Percentiles rank a stretch among this genome's conserved stretches.
Conservation (phyloP, 805 yeast genomes). For the Sugiyamaella qingdaonensis region DNA sequence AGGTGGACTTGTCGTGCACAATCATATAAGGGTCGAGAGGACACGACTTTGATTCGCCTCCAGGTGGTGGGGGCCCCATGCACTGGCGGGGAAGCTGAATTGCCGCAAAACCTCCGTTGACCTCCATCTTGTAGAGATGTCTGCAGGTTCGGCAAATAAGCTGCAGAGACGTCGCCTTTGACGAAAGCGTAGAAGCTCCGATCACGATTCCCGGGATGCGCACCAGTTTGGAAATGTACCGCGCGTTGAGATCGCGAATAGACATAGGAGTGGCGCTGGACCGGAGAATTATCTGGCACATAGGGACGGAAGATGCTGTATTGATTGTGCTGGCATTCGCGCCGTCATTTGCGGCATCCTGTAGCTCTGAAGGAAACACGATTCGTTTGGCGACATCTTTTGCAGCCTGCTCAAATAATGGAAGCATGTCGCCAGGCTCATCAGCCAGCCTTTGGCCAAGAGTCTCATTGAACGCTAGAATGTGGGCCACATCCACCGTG, state of each 20-base stretch:
- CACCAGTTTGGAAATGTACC: conserved; percentile 83
- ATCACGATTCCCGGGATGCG: conserved; percentile 91
- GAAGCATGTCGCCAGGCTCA: conserved; percentile 84
- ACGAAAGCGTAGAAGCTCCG: conserved; percentile 80
- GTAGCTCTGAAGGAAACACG: conserved; percentile 23
- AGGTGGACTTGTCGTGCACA: conserved; percentile 89
- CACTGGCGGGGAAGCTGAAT: conserved; percentile 66
- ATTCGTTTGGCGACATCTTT: conserved; percentile 70
- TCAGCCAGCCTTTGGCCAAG: conserved; percentile 78
- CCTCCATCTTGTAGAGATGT: conserved; percentile 63
- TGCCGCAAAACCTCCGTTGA: conserved; percentile 67
- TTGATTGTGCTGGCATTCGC: conserved; percentile 36
- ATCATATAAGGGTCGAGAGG: conserved; percentile 91
- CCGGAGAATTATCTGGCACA: conserved; percentile 73
- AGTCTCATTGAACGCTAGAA: conserved; percentile 84
- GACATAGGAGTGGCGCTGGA: conserved; percentile 69
- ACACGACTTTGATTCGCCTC: conserved; percentile 52
- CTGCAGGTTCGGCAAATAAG: conserved; percentile 85
- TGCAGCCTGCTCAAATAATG: conserved; percentile 60
- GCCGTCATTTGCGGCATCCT: conserved; percentile 37
- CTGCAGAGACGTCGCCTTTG: conserved; percentile 80
- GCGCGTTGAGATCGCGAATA: conserved; percentile 79
- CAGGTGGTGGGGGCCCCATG: conserved; percentile 49
- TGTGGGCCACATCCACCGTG: conserved; percentile 74
- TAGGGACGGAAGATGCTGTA: conserved; percentile 48